Evolutionary conservation across 2,329 filamentous ascomycete species (phyloP), one percentile per base, ranked within the genome.

Genomic region (Diaporthe helianthi): DNA sequence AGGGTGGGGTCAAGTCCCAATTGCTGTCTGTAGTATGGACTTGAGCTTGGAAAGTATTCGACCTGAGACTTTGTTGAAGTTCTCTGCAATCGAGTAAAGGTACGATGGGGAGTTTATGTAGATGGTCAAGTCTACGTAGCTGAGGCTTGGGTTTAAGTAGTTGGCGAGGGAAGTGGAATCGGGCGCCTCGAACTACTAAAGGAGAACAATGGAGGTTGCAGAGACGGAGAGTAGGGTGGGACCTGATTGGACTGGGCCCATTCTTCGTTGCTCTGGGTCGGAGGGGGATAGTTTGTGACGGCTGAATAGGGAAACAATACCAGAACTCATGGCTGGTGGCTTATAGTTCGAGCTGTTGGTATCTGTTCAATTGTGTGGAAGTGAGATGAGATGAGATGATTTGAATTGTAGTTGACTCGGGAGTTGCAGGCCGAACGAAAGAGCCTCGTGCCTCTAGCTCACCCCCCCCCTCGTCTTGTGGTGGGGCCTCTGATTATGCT

Each of bases 261-360:
- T 67, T 58, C 31, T 67, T 58, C 15, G 26, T 53, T 36, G 52
- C 12, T 22, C 33, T 33, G n/a, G 31, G 54, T 31, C 24, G 36
- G 36, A 22, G 54, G 54, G 12, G 24, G 53, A 17, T 49, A 17
- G 41, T 17, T 15, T 53, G 51, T 3, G 29, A 51, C 17, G 36
- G 53, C 44, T 13, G 33, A 41, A 31, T 36, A 24, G 31, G 24
- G 38, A 7, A n/a, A 29, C 24, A 46, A 49, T 44, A 31, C 65
- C 31, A 67, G 65, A 41, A 58, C 52, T 67, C 52, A 67, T 58
- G 41, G n/a, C 52, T 41, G 54, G 58, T 22, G 29, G 24, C 38
- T 12, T 58, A 38, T 58, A 26, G 33, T 49, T 29, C 17, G 12
- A n/a, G 24, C 4, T 12, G 41, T 22, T 58, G 41, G 41, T 38